Percentiles rank a stretch among this genome's conserved stretches.
Evolutionary conservation across 768 basidiomycete species (phyloP).

Genomic region (Calocybe gangraenosa): DNA sequence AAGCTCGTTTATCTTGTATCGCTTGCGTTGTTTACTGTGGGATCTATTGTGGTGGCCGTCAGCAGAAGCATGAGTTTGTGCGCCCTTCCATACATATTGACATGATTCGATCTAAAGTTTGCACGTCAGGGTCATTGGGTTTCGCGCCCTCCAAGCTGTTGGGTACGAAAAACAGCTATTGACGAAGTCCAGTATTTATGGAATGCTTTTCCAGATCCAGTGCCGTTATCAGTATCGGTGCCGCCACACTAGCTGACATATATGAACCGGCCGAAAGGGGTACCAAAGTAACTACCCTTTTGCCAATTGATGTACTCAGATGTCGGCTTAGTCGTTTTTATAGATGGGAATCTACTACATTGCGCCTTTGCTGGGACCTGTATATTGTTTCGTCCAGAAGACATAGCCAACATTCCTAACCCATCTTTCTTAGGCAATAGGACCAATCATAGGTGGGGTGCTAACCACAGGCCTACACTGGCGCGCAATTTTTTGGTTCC

Average conservation of each 20-base stretch:
- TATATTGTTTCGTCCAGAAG: slow-evolving; percentile 16
- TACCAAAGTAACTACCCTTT: slow-evolving; percentile 35
- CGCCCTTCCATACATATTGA: slow-evolving; percentile 12
- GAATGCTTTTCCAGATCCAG: slow-evolving; percentile 15
- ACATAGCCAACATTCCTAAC: neutral
- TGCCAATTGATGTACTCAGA: too few relatives aligned
- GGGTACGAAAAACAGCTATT: too few relatives aligned
- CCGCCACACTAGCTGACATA: slow-evolving; percentile 75
- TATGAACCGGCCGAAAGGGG: slow-evolving; percentile 74
- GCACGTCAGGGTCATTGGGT: slow-evolving; percentile 50
- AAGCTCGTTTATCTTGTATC: slow-evolving; percentile 55
- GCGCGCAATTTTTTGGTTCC: slow-evolving; percentile 83
- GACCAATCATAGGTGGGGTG: slow-evolving; percentile 68
- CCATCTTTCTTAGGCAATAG: slow-evolving; percentile 41
- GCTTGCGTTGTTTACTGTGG: slow-evolving; percentile 48
- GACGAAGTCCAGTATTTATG: too few relatives aligned
- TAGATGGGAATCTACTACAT: slow-evolving; percentile 81
- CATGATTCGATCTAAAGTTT: too few relatives aligned
- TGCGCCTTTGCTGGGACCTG: slow-evolving; percentile 72
- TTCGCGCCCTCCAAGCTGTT: slow-evolving; percentile 64
- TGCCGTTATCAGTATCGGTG: slow-evolving; percentile 50
- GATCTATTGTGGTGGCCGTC: slow-evolving; percentile 52
- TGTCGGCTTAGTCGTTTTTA: neutral
- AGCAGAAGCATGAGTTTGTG: slow-evolving; percentile 48
- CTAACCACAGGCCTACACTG: slow-evolving; percentile 67